Evolutionary conservation across 345 rosid species (phyloP).

Genomic region (Lumnitzera littorea): DNA sequence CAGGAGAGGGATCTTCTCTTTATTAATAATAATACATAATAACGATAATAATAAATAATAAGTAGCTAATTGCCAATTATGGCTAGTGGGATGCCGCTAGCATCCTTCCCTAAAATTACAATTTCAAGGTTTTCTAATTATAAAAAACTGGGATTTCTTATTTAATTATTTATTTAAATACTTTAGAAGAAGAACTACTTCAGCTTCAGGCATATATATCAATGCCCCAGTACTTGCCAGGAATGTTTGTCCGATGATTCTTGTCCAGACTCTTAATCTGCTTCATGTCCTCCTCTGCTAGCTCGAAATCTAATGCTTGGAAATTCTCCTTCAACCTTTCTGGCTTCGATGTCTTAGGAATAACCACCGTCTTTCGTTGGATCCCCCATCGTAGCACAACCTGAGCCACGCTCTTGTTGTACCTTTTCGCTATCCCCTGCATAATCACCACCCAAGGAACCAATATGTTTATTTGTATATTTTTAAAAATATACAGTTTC

Average conservation of each 20-base stretch:
- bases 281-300: conserved; percentile 69
- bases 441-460: no score
- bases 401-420: conserved; percentile 70
- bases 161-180: no score
- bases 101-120: no score
- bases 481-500: neutral
- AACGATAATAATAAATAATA: no score
- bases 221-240: conserved; percentile 78
- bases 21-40: no score
- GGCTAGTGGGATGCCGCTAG: no score
- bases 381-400: conserved; percentile 75
- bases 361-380: conserved; percentile 63
- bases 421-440: conserved; percentile 67
- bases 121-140: no score
- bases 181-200: no score
- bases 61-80: no score
- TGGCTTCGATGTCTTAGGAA: conserved; percentile 66
- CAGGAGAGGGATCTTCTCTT: no score
- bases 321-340: conserved; percentile 66
- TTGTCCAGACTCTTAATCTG: conserved; percentile 46
- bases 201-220: conserved; percentile 50
- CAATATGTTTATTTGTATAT: neutral
- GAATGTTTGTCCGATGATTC: conserved; percentile 60
- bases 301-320: conserved; percentile 50
- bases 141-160: no score